Percentiles rank a stretch among this genome's conserved stretches.
Conservation (phyloP, 129 eudicot species). For the Cynara cardunculus region DNA sequence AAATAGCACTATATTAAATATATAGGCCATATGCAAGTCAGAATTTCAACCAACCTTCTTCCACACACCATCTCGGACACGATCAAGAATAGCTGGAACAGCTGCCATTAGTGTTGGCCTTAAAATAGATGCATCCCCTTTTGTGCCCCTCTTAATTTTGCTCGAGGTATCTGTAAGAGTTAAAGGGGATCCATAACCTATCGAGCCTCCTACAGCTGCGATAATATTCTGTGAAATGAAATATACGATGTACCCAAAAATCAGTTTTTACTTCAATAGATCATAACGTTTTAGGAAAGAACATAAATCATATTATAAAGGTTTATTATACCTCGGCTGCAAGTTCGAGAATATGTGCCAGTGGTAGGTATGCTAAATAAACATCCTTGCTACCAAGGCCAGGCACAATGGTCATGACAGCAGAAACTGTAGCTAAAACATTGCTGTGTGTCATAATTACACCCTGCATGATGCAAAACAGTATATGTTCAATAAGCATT, state of each 20-base stretch:
- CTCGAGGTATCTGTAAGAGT: slow-evolving; percentile 94
- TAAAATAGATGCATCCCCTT: slow-evolving; percentile 83
- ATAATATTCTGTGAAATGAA: slow-evolving; percentile 55
- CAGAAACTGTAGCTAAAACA: slow-evolving; percentile 84
- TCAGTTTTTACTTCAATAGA: neutral
- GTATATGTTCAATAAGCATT: neutral
- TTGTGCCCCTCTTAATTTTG: slow-evolving; percentile 85
- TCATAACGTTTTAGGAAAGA: neutral
- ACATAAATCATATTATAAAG: neutral
- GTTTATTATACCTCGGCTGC: slow-evolving; percentile 79
- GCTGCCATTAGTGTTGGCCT: slow-evolving; percentile 86
- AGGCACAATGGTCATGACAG: slow-evolving; percentile 93
- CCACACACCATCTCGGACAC: slow-evolving; percentile 94
- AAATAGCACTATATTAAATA: neutral
- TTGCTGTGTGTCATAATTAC: slow-evolving; percentile 98
- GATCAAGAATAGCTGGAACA: slow-evolving; percentile 98
- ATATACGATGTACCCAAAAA: neutral
- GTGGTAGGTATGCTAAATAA: slow-evolving; percentile 87
- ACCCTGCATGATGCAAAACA: slow-evolving; percentile 50
- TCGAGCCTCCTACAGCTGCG: slow-evolving; percentile 71
- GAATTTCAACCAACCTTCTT: slow-evolving; percentile 59
- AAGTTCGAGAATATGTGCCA: slow-evolving; percentile 96
- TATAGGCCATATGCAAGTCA: neutral
- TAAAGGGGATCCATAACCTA: slow-evolving; percentile 93
- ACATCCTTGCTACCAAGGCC: slow-evolving; percentile 71